Evolutionary conservation across 179 eudicot genomes (phyloP).

Genomic region (Camellia oleifera): DNA sequence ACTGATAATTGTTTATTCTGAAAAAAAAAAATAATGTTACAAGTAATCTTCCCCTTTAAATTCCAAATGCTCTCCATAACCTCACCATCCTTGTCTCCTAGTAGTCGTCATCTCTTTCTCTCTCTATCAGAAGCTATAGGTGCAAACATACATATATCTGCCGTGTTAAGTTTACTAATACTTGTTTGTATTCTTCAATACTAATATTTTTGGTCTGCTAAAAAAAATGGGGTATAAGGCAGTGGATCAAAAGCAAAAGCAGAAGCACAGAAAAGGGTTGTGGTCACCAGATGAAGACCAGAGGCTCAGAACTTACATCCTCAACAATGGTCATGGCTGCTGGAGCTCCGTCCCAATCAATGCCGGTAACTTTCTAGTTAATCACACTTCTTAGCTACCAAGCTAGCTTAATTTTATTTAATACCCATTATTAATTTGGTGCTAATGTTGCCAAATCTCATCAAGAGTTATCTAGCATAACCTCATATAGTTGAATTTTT

Average conservation of each 20-base stretch:
- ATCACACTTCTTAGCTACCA: neutral
- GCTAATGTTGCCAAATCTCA: no score
- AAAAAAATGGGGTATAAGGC: conserved; percentile 23
- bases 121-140: neutral
- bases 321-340: conserved; percentile 45
- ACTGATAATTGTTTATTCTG: neutral
- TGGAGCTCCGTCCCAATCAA: conserved; percentile 63
- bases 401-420: neutral
- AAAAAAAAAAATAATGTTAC: neutral
- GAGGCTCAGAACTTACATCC: conserved; percentile 37
- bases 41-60: conserved; percentile 28
- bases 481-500: conserved; percentile 17
- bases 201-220: neutral
- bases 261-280: conserved; percentile 48
- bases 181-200: no score
- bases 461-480: no score
- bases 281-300: conserved; percentile 62
- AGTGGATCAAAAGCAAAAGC: conserved; percentile 22
- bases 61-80: conserved; percentile 4
- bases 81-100: neutral
- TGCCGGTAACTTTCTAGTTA: conserved; percentile 45
- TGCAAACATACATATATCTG: neutral
- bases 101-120: neutral
- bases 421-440: no score
- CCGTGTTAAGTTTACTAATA: neutral